These are phyloP conservation scores for Fusarium agapanthi DNA, from an alignment of 2,329 filamentous ascomycete species.

Conservation along the genomic window DNA sequence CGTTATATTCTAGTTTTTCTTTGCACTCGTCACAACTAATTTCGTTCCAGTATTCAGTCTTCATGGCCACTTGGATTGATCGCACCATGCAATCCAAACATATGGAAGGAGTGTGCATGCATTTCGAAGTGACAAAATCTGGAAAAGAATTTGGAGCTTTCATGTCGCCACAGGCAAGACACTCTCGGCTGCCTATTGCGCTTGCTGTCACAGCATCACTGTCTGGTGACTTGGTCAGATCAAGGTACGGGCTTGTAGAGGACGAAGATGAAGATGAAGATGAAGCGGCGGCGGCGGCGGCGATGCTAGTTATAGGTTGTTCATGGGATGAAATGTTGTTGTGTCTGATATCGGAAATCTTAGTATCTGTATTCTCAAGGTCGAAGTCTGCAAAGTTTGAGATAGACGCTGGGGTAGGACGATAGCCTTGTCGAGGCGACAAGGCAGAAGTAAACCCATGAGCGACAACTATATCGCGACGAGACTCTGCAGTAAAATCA, in stretches of 20 bases:
- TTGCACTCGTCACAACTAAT: slow-evolving; percentile 64
- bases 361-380: background rate
- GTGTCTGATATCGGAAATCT: background rate
- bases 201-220: slow-evolving; percentile 39
- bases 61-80: slow-evolving; percentile 48
- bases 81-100: slow-evolving; percentile 49
- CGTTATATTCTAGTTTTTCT: slow-evolving; percentile 52
- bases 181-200: slow-evolving; percentile 35
- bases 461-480: background rate
- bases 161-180: slow-evolving; percentile 49
- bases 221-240: slow-evolving; percentile 45
- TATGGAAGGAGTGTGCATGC: slow-evolving; percentile 45
- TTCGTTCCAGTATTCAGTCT: slow-evolving; percentile 52
- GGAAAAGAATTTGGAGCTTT: slow-evolving; percentile 46
- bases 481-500: slow-evolving; percentile 15
- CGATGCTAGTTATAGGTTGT: background rate
- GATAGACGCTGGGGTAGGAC: slow-evolving; percentile 33
- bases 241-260: slow-evolving; percentile 43
- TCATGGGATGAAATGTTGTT: background rate
- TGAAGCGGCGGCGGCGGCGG: slow-evolving; percentile 15
- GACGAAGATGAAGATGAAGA: background rate
- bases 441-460: background rate
- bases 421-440: slow-evolving; percentile 22
- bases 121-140: slow-evolving; percentile 44
- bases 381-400: slow-evolving; percentile 24